These are phyloP conservation scores for Trichoderma koningii DNA, from an alignment of 2,329 filamentous ascomycete genomes.

Conservation along the genomic window DNA sequence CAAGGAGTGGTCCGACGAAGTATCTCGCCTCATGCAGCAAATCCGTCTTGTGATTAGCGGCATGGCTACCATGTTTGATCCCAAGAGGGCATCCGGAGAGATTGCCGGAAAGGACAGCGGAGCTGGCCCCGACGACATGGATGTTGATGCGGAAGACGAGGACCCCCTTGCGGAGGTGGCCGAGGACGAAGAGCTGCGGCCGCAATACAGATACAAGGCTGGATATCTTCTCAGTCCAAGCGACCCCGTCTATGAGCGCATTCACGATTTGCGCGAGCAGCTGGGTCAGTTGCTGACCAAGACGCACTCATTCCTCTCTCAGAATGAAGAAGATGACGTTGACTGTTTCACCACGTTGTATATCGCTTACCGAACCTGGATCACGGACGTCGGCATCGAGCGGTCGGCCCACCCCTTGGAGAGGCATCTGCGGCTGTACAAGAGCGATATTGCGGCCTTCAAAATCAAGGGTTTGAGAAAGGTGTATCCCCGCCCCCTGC, in stretches of 20 bases:
- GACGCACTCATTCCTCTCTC: conserved; percentile 80
- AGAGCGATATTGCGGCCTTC: conserved; percentile 85
- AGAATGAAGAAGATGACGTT: conserved; percentile 92
- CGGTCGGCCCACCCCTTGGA: conserved; percentile 92
- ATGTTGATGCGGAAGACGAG: conserved; percentile 58
- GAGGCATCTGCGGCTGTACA: conserved; percentile 79
- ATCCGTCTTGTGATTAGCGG: conserved; percentile 88
- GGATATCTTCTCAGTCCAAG: conserved; percentile 72
- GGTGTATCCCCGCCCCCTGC: conserved; percentile 85
- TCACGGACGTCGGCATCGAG: conserved; percentile 96
- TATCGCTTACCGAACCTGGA: conserved; percentile 91
- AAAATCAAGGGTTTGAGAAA: conserved; percentile 93
- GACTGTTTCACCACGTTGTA: conserved; percentile 92
- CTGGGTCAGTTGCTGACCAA: conserved; percentile 79
- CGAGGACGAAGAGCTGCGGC: conserved; percentile 79
- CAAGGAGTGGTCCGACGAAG: conserved; percentile 98
- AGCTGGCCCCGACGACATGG: conserved; percentile 39
- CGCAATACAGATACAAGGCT: conserved; percentile 84
- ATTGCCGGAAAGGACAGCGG: conserved; percentile 48
- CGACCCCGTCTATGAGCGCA: conserved; percentile 65
- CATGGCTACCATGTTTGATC: conserved; percentile 85
- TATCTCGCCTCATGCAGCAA: conserved; percentile 85
- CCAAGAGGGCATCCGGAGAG: conserved; percentile 65
- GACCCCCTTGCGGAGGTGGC: conserved; percentile 64
- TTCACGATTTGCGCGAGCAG: conserved; percentile 79